Base-by-base conservation (phyloP, 2,329 filamentous ascomycete genomes). In the Zymoseptoria brevis region DNA sequence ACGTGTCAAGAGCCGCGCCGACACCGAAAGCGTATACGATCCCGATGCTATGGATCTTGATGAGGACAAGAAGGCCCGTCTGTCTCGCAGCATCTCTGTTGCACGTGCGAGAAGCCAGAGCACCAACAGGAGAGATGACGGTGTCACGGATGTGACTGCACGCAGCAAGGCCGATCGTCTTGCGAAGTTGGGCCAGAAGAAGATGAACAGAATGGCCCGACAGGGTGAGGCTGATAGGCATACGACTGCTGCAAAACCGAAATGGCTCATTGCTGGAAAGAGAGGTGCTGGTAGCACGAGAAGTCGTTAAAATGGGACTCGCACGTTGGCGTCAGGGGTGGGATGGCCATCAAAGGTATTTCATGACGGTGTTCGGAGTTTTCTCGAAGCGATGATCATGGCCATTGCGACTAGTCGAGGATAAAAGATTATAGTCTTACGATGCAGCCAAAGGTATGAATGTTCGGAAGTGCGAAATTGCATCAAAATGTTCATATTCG, bases 211-310 rank as follows among this genome's bases (percentile, higher is more conserved):
- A 66, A 94, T 95, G 88, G 94, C 94, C 51, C 87, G 92, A 75
- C 90, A 95, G 81, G 94, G 94, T 81, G 94, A 99, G 80, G 92
- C 88, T 62, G 94, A 99, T 81, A 86, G 95, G 73, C 93, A 97
- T 78, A 85, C 86, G 62, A 87, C 87, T 58, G 88, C 89, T 45
- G 83, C 89, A 56, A 77, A 96, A 76, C 84, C 87, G 63, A 99
- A 96, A 80, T 94, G 97, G 79, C 81, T 99, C 83, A 87, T 96
- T 74, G 82, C 88, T 62, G 94, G 94, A 70, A 99, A 97, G 83
- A 88, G 94, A 75, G 87, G 89, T 64, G 92, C 96, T 73, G 93
- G 94, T 76, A 96, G 94, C 82, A 93, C 90, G 60, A 60, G 64
- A 56, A 62, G 59, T 57, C 63, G 64, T 52, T 66, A 60, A 60